Evolutionary conservation across 805 yeast genomes (phyloP), one percentile per base, ranked within the genome.

Genomic region (Hanseniaspora lachancei): DNA sequence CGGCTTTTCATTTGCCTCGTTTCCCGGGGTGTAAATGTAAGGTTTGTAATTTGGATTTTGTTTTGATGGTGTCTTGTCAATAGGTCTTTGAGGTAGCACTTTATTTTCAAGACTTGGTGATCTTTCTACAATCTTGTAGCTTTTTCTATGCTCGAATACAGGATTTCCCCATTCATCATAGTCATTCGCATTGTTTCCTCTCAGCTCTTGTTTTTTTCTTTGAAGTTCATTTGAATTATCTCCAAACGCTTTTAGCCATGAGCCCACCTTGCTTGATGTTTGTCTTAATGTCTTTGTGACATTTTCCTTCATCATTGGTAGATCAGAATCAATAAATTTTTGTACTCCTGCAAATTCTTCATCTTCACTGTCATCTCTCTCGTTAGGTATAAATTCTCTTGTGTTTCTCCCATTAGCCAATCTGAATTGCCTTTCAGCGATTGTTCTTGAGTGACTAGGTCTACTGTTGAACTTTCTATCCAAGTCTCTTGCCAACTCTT

Each of bases 241-340:
- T 32, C 66, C 69, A 57, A 86, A 64, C 16, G 81, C 86, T 58
- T 78, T 78, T 49, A 86, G 79, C 95, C 96, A 89, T 16, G 81
- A 77, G 59, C 84, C 82, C 57, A 89, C 79, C 55, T 84, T 82
- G 48, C 77, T 74, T 56, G 82, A 79, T 1, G 96, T 88, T 62
- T 87, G 96, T 62, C 84, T 89, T 47, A 89, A 74, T 21, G 91
- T 88, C 63, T 82, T 82, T 44, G 78, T 74, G 54, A 89, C 76
- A 52, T 81, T 77, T 57, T 83, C 84, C 64, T 78, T 81, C 61
- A 86, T 71, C 61, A 78, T 83, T 8, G 79, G 79, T 32, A 76
- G 60, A 55, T 79, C 84, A 55, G 73, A 73, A 41, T 75, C 78
- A 36, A 76, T 80, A 61, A 81, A 78, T 60, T 74, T 80, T 46